Base-by-base conservation (phyloP, 192 early-diverging fungal species). In the Cladochytrium replicatum region DNA sequence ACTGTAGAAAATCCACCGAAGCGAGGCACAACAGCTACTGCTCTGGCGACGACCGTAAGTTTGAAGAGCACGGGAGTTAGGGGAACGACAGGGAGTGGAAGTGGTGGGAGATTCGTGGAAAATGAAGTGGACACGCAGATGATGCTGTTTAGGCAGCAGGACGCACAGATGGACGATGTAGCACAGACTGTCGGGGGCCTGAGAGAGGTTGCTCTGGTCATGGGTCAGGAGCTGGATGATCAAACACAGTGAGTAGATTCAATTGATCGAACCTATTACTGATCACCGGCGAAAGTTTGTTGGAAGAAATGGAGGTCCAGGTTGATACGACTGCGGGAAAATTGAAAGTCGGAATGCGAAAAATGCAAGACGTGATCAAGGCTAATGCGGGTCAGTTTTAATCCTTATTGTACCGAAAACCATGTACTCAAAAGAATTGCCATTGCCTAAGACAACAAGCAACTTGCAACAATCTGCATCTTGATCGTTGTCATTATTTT, bases 161-260 rank as follows among this genome's bases (percentile, higher is more conserved):
- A 78, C 47, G 32, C 56, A 25, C 69, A 78, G 60, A 54, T 78
- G 21, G 75, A 76, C 19, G 63, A 54, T 6, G 72, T 78, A 2
- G 19, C 46, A 22, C 42, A 41, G 6, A 78, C 75, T 1, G 64
- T 78, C 5, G 38, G 45, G 9, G 68, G 56, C 27, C 41, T 78
- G 44, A 58, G 58, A 26, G 69, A 78, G 46, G 61, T 78, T 41
- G 75, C 69, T 2, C 22, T 43, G 11, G 69, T 71, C 21, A 78
- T 78, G 69, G 70, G 70, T 29, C 38, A 60, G 17, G 75, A 78
- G 59, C 39, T 78, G 30, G 75, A 78, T 21, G 75, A 78, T 49
- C 75, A 78, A 47, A 64, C 71, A 25, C 43, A 52, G 68, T 75
- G 11, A 26, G n/a, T 17, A 15, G n/a, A 61, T 39, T 5, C 6